A percentile compares a stretch with the other conserved stretches of the same genome.
Conservation (phyloP, 805 yeast species). For the Suhomyces canberraensis region DNA sequence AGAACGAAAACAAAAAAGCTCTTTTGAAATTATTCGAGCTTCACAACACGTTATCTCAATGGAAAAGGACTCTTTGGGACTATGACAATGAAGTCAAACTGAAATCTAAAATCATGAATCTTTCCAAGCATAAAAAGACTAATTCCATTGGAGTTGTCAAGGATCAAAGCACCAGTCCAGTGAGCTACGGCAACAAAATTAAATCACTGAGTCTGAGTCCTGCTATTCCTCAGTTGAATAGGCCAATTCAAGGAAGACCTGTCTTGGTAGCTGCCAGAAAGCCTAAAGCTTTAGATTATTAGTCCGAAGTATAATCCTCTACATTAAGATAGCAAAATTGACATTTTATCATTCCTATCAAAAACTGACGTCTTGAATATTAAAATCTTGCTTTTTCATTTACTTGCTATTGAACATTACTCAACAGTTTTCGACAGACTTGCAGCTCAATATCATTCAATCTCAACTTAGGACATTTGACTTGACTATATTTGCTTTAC, state of each 20-base stretch:
- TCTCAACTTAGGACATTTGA: too few relatives aligned
- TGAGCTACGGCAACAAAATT: neutral
- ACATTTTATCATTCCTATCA: too few relatives aligned
- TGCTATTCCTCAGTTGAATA: slow-evolving; percentile 1
- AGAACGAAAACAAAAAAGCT: slow-evolving; percentile 21
- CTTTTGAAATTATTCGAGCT: slow-evolving; percentile 43
- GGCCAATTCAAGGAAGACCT: neutral
- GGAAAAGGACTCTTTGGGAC: slow-evolving; percentile 59
- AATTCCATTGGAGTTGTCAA: neutral
- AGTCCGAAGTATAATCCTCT: too few relatives aligned
- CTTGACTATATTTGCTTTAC: too few relatives aligned
- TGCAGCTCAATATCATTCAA: too few relatives aligned
- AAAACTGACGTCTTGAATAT: too few relatives aligned
- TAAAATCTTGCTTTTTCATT: too few relatives aligned
- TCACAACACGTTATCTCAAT: slow-evolving; percentile 49
- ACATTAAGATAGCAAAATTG: too few relatives aligned
- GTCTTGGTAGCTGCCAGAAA: neutral
- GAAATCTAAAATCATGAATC: slow-evolving; percentile 32
- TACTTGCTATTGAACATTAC: too few relatives aligned
- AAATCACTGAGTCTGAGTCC: slow-evolving; percentile 2
- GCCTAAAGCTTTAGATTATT: slow-evolving; percentile 7
- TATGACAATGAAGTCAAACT: slow-evolving; percentile 30
- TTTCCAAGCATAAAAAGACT: slow-evolving; percentile 37
- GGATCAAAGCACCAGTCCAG: neutral
- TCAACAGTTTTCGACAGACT: too few relatives aligned